Evolutionary conservation across 164 flowering plant genomes (phyloP).

Genomic region (Aristolochia californica): DNA sequence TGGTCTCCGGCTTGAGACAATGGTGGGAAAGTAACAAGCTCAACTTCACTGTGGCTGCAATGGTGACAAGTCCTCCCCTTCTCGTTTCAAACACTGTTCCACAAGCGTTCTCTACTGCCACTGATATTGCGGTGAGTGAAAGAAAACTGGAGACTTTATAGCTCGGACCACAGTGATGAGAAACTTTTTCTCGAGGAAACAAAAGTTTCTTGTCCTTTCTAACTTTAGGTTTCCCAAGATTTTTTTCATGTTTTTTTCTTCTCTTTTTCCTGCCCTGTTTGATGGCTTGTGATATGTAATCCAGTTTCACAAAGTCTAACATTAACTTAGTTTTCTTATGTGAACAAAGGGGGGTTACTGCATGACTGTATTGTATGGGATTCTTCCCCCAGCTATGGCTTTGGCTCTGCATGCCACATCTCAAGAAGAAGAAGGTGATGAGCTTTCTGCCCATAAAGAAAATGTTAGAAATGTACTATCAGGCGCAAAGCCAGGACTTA

Average conservation of each 20-base stretch:
- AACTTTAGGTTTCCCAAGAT: neutral
- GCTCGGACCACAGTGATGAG: no score
- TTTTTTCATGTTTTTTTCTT: neutral
- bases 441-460: neutral
- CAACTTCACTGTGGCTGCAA: slow-evolving; percentile 24
- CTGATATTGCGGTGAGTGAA: slow-evolving; percentile 65
- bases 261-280: no score
- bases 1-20: slow-evolving; percentile 7
- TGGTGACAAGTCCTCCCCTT: slow-evolving; percentile 50
- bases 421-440: neutral
- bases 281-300: no score
- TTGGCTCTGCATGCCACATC: slow-evolving; percentile 41
- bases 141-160: neutral
- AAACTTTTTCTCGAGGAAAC: no score
- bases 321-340: neutral
- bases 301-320: no score
- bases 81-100: slow-evolving; percentile 42
- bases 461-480: slow-evolving; percentile 7
- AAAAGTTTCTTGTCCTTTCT: no score
- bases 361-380: slow-evolving; percentile 62
- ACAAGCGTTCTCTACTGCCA: slow-evolving; percentile 64
- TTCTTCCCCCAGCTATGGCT: slow-evolving; percentile 85
- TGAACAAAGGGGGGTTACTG: slow-evolving; percentile 68
- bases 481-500: slow-evolving; percentile 29
- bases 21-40: slow-evolving; percentile 49